Evolutionary conservation across 2,329 filamentous ascomycete genomes (phyloP), one percentile per base, ranked within the genome.

Genomic region (Sclerotinia sclerotiorum): DNA sequence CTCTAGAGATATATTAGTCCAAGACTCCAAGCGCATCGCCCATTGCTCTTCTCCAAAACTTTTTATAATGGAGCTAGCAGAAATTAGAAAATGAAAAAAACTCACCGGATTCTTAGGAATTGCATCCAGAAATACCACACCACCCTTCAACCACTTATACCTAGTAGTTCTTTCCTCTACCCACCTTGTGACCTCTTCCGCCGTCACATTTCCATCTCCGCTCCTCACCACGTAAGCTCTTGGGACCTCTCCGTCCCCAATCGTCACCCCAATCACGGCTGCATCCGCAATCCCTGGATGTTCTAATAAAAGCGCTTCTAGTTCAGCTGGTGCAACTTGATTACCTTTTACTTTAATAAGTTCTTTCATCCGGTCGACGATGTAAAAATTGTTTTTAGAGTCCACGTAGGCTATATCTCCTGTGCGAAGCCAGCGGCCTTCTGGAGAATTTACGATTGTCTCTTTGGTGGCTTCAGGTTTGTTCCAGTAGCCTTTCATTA

Each of bases 321-420:
- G 74, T 68, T 84, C 82, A 0, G 82, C 81, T 0, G 82, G 82
- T 13, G 82, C 80, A 21, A 84, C 81, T 74, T 84, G 82, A 46
- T 82, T 75, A 1, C 82, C 82, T 71, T 83, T 83, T 65, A 82
- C 82, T 71, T 83, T 83, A 73, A 83, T 83, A 11, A 83, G 74
- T 68, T 83, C 80, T 74, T 82, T 73, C 71, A 73, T 67, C 2
- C 73, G 89, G 76, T 97, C 94, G 1, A 93, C 96, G 77, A 97
- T 94, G 81, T 88, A 97, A 75, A 96, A 92, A 74, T 94, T 90
- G 35, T 91, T 91, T 65, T 90, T 83, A 52, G 84, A 81, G 76
- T 96, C 91, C 72, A 91, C 86, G 72, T 91, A 89, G 57, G 80
- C 81, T 1, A 83, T 79, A 67, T 84, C 82, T 1, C 82, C 82